These are phyloP conservation scores for Curvularia verruculosa DNA, from an alignment of 2,329 filamentous ascomycete species.

Conservation along the genomic window DNA sequence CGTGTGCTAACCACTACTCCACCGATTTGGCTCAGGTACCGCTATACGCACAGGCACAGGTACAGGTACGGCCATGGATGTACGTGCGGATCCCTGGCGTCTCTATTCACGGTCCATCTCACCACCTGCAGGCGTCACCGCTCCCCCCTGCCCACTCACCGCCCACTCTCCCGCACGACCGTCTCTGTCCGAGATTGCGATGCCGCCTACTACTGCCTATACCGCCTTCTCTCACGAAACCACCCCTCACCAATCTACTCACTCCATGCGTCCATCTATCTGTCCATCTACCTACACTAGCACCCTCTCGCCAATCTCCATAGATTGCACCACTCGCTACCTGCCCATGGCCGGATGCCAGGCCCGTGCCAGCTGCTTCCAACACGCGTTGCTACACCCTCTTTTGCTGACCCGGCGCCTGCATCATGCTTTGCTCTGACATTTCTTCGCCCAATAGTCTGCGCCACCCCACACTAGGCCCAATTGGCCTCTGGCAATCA, in stretches of 20 bases:
- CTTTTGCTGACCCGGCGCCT: neutral
- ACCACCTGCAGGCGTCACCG: conserved; percentile 4
- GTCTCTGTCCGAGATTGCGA: conserved; percentile 12
- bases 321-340: conserved; percentile 17
- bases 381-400: neutral
- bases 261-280: no score
- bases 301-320: conserved; percentile 22
- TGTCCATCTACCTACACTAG: conserved; percentile 7
- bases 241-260: no score
- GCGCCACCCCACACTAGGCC: neutral
- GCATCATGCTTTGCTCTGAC: neutral
- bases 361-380: conserved; percentile 19
- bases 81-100: conserved; percentile 10
- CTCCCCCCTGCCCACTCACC: conserved; percentile 1
- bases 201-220: conserved; percentile 2
- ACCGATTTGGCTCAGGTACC: neutral
- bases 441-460: no score
- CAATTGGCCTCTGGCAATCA: no score
- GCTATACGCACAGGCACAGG: neutral
- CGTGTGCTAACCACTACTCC: no score
- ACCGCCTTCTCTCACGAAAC: neutral
- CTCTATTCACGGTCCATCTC: conserved; percentile 14
- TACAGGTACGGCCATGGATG: no score
- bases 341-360: conserved; percentile 16
- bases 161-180: no score